A percentile compares a stretch with the other conserved stretches of the same genome.
Conservation (phyloP, 1,284 basidiomycete species). For the Omphalotus olearius region DNA sequence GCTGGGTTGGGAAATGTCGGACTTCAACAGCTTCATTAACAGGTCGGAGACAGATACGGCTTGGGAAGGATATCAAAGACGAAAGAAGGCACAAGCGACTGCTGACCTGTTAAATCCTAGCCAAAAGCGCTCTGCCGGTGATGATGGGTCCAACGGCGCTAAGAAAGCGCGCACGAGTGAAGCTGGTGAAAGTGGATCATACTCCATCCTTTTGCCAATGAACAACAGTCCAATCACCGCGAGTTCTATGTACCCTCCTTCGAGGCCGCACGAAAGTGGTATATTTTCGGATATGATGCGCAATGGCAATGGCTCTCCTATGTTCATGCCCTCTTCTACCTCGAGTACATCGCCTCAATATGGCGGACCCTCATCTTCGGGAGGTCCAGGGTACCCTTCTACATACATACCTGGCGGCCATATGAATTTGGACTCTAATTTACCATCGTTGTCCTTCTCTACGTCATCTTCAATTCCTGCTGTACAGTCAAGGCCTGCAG, state of each 20-base stretch:
- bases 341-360: constrained; percentile 36
- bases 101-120: constrained; percentile 20
- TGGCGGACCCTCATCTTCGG: constrained; percentile 24
- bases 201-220: constrained; percentile 53
- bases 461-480: constrained; percentile 23
- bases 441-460: constrained; percentile 44
- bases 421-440: constrained; percentile 49
- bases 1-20: constrained; percentile 71
- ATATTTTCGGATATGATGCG: constrained; percentile 64
- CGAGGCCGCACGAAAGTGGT: constrained; percentile 37
- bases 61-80: constrained; percentile 79
- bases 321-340: constrained; percentile 52
- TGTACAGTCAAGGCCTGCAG: constrained; percentile 20
- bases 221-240: constrained; percentile 31
- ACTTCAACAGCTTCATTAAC: constrained; percentile 79
- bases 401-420: constrained; percentile 56
- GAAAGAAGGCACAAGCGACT: constrained; percentile 42
- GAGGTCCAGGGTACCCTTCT: constrained; percentile 39
- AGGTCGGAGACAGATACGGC: constrained; percentile 88
- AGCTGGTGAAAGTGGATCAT: constrained; percentile 40
- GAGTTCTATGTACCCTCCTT: constrained; percentile 33
- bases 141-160: constrained; percentile 36
- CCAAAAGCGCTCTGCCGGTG: constrained; percentile 47
- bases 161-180: constrained; percentile 50
- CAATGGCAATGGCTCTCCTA: constrained; percentile 50